Conservation (phyloP, 2,329 filamentous ascomycete species). For the Piedraia hortae region DNA sequence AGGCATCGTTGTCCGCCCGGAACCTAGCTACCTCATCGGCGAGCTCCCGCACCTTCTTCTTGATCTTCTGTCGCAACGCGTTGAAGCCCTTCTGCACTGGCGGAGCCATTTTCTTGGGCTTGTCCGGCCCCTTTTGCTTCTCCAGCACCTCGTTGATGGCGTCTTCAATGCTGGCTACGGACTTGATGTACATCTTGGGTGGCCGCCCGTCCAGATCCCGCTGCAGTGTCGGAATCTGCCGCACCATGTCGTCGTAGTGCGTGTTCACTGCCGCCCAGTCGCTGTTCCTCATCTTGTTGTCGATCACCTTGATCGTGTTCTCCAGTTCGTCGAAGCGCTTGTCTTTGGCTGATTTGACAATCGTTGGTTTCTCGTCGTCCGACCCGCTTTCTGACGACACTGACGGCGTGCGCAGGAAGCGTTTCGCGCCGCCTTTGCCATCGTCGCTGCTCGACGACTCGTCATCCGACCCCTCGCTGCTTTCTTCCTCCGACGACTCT, state of each 20-base stretch:
- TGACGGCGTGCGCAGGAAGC: constrained; percentile 46
- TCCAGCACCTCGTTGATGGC: constrained; percentile 77
- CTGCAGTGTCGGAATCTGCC: constrained; percentile 17
- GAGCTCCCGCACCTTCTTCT: constrained; percentile 96
- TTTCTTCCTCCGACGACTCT: constrained; percentile 23
- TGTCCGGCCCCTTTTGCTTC: constrained; percentile 92
- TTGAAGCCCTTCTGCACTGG: constrained; percentile 84
- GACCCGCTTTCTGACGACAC: constrained; percentile 43
- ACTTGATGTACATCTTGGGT: constrained; percentile 80
- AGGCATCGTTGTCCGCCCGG: constrained; percentile 57
- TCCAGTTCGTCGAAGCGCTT: constrained; percentile 90
- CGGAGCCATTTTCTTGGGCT: constrained; percentile 95
- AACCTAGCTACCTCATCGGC: constrained; percentile 67
- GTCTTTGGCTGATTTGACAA: constrained; percentile 94
- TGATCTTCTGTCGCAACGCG: constrained; percentile 90
- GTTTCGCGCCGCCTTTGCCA: constrained; percentile 41
- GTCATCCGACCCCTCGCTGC: constrained; percentile 13
- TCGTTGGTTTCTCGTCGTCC: constrained; percentile 59
- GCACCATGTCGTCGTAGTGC: constrained; percentile 35
- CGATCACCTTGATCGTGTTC: constrained; percentile 63
- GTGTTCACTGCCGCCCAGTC: constrained; percentile 68
- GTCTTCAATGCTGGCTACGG: constrained; percentile 79
- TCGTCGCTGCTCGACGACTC: constrained; percentile 22
- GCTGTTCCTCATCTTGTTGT: constrained; percentile 91
- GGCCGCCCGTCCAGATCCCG: constrained; percentile 39